A percentile compares a stretch with the other conserved stretches of the same genome.
phyloP scores from a whole-genome alignment of 306 rosid genomes.

The Luffa acutangula region DNA sequence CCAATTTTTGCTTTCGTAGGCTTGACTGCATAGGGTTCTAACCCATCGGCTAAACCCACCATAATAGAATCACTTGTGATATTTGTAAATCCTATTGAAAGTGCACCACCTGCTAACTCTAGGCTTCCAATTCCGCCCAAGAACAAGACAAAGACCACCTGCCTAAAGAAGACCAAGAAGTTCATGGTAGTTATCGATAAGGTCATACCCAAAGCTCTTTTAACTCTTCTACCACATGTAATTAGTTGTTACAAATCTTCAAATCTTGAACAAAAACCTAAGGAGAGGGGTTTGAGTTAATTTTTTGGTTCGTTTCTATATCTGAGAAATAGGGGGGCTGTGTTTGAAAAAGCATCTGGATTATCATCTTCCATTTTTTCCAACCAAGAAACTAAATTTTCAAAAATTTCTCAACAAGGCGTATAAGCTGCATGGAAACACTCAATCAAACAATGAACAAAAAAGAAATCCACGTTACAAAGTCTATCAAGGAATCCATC shows the following conservation, averaged over 20 bases:
- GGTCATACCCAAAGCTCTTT: conserved; percentile 67
- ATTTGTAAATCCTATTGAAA: conserved; percentile 88
- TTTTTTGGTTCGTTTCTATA: conserved; percentile 8
- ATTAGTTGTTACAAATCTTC: background rate
- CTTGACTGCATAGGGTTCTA: conserved; percentile 88
- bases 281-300: background rate
- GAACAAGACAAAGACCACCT: conserved; percentile 62
- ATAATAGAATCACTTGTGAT: conserved; percentile 94
- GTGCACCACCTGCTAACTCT: conserved; percentile 97
- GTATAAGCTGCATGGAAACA: conserved; percentile 11
- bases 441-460: conserved; percentile 38
- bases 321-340: conserved; percentile 60
- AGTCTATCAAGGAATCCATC: background rate
- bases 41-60: conserved; percentile 80
- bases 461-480: background rate
- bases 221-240: conserved; percentile 62
- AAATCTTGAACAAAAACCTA: background rate
- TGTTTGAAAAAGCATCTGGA: conserved; percentile 41
- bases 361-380: conserved; percentile 38
- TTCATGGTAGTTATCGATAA: conserved; percentile 71
- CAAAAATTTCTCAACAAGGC: background rate
- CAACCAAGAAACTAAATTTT: background rate
- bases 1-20: conserved; percentile 70
- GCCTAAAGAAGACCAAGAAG: conserved; percentile 54
- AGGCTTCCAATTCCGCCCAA: conserved; percentile 72